Percentiles rank a stretch among this genome's conserved stretches.
Evolutionary conservation across 768 basidiomycete genomes (phyloP).

Genomic region (Neoboletus subvelutipes): DNA sequence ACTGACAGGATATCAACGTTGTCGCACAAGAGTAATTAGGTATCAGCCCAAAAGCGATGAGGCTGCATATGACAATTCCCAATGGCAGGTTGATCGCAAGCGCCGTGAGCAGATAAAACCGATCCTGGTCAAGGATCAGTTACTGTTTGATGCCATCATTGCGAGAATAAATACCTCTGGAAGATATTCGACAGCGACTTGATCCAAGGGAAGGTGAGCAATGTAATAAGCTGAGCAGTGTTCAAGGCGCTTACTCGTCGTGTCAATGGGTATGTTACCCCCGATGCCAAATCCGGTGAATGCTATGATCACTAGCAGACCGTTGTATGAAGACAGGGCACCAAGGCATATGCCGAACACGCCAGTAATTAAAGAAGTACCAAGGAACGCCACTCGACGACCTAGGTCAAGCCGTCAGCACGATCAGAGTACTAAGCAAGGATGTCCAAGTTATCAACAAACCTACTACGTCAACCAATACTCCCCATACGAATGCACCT

Average conservation of each 20-base stretch:
- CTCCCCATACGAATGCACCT: conserved; percentile 14
- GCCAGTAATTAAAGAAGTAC: conserved; percentile 14
- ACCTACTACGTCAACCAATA: conserved; percentile 20
- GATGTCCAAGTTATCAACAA: not conserved
- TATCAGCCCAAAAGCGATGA: conserved; percentile 12
- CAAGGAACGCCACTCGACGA: conserved; percentile 16
- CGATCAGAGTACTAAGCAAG: not conserved
- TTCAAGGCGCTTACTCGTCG: conserved; percentile 8
- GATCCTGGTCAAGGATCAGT: conserved; percentile 7
- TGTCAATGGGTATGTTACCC: conserved; percentile 15
- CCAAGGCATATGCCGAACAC: conserved; percentile 15
- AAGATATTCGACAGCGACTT: conserved; percentile 16
- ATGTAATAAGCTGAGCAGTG: not conserved
- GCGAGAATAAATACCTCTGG: conserved; percentile 6
- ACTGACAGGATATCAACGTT: conserved; percentile 8
- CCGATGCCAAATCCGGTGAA: conserved; percentile 14
- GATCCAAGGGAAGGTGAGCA: too few relatives aligned
- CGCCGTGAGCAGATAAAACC: conserved; percentile 16
- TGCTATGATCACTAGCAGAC: conserved; percentile 10
- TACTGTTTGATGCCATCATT: too few relatives aligned
- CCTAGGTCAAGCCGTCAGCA: conserved; percentile 1
- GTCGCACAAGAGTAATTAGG: conserved; percentile 16
- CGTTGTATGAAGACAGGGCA: conserved; percentile 10
- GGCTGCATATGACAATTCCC: not conserved
- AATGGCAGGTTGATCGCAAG: conserved; percentile 9